Evolutionary conservation across 352 stramenopile species (phyloP).

Genomic region (Pilasporangium apinafurcum): DNA sequence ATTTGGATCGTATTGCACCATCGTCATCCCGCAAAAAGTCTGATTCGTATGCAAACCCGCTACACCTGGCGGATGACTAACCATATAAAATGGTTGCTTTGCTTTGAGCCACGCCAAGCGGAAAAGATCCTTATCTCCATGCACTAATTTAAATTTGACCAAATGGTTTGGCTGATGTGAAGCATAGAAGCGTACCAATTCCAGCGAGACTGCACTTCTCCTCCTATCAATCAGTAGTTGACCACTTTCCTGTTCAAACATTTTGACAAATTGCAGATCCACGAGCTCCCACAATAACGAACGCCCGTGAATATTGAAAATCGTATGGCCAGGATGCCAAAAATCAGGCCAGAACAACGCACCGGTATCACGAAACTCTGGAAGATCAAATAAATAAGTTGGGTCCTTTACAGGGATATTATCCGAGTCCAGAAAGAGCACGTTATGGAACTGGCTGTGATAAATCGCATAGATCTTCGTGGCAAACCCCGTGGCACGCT

Average conservation of each 20-base stretch:
- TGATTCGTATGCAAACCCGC: conserved; percentile 22
- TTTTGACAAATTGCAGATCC: conserved; percentile 46
- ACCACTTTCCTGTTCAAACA: conserved; percentile 67
- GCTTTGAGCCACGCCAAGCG: conserved; percentile 64
- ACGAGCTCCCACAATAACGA: conserved; percentile 53
- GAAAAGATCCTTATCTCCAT: conserved; percentile 71
- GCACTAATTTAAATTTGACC: conserved; percentile 34
- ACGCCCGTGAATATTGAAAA: conserved; percentile 51
- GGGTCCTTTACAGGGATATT: conserved; percentile 56
- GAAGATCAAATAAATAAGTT: conserved; percentile 49
- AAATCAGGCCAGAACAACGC: conserved; percentile 74
- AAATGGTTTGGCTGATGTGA: conserved; percentile 43
- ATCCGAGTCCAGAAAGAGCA: conserved; percentile 63
- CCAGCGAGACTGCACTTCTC: conserved; percentile 17
- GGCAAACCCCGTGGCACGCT: conserved; percentile 28
- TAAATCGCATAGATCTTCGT: conserved; percentile 61
- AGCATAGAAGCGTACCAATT: conserved; percentile 47
- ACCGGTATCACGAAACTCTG: conserved; percentile 28
- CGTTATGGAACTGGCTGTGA: conserved; percentile 48
- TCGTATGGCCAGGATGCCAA: conserved; percentile 58
- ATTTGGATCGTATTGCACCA: conserved; percentile 47
- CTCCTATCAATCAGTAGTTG: conserved; percentile 47
- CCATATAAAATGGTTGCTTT: conserved; percentile 42
- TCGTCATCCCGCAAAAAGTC: conserved; percentile 57
- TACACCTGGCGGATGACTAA: conserved; percentile 27